A percentile compares a stretch with the other conserved stretches of the same genome.
phyloP scores from a whole-genome alignment of 2,329 filamentous ascomycete genomes.

The Aspergillus ustus region DNA sequence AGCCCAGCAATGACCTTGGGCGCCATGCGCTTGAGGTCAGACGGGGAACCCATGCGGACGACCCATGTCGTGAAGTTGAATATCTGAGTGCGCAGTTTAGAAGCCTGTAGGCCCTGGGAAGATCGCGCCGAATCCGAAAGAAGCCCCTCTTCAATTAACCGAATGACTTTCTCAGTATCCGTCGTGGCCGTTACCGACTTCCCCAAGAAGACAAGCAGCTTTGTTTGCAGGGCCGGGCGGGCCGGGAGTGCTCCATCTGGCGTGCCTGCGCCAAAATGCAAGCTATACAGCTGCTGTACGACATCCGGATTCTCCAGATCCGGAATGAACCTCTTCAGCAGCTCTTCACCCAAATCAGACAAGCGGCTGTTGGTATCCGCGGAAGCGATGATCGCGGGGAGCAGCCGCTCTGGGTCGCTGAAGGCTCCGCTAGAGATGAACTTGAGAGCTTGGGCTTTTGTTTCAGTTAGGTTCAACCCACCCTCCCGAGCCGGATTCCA shows the following conservation, averaged over 20 bases:
- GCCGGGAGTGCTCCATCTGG: constrained; percentile 50
- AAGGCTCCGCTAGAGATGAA: constrained; percentile 87
- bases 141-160: constrained; percentile 71
- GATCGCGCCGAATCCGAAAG: constrained; percentile 47
- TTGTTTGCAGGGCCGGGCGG: constrained; percentile 74
- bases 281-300: constrained; percentile 68
- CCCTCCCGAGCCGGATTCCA: constrained; percentile 66
- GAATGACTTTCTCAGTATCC: constrained; percentile 69
- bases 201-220: constrained; percentile 74
- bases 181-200: constrained; percentile 76
- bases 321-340: constrained; percentile 75
- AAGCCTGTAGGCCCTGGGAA: constrained; percentile 70
- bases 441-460: constrained; percentile 69
- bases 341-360: constrained; percentile 82
- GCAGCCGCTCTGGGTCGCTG: constrained; percentile 77
- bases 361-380: constrained; percentile 81
- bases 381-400: constrained; percentile 82
- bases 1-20: constrained; percentile 70
- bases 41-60: constrained; percentile 69
- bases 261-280: constrained; percentile 69
- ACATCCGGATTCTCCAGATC: constrained; percentile 70
- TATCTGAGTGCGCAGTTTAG: constrained; percentile 79
- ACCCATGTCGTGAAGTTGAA: constrained; percentile 89
- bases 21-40: constrained; percentile 68
- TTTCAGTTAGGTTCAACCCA: constrained; percentile 69